These are phyloP conservation scores for Phytophthora pinifolia DNA, from an alignment of 352 stramenopile genomes.

Conservation along the genomic window DNA sequence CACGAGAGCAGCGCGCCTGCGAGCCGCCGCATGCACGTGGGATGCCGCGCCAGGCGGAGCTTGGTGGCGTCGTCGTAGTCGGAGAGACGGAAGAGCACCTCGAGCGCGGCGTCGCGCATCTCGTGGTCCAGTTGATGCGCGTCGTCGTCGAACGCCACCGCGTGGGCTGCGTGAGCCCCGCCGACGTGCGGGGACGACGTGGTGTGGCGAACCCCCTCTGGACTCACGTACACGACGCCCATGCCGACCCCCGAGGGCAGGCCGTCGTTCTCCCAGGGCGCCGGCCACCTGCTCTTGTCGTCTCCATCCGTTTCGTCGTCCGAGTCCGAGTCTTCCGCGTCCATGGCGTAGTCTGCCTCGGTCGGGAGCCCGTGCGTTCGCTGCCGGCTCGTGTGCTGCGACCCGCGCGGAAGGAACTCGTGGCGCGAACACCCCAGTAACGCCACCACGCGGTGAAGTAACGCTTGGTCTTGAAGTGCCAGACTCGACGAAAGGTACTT, in stretches of 20 bases:
- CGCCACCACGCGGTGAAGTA: constrained; percentile 56
- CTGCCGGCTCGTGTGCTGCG: constrained; percentile 28
- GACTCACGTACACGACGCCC: constrained; percentile 77
- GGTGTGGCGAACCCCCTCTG: constrained; percentile 58
- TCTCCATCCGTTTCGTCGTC: constrained; percentile 54
- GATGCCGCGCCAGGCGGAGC: constrained; percentile 69
- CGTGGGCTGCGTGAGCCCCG: constrained; percentile 26
- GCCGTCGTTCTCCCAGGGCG: constrained; percentile 76
- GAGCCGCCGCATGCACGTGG: constrained; percentile 59
- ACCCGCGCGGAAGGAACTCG: constrained; percentile 41
- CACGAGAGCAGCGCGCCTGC: constrained; percentile 62
- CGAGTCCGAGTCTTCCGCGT: constrained; percentile 42
- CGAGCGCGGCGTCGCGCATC: constrained; percentile 70
- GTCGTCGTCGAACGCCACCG: constrained; percentile 38
- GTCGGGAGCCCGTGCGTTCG: constrained; percentile 28
- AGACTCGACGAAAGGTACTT: constrained; percentile 43
- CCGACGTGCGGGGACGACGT: constrained; percentile 31
- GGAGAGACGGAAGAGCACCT: constrained; percentile 74
- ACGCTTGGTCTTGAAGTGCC: constrained; percentile 39
- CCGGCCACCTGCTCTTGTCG: constrained; percentile 64
- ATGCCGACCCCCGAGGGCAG: constrained; percentile 68
- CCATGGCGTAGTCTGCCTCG: constrained; percentile 49
- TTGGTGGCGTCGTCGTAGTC: constrained; percentile 63
- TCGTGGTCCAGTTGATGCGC: constrained; percentile 64
- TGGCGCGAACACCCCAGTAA: constrained; percentile 53